These are phyloP conservation scores for Sarcodon aspratus DNA, from an alignment of 768 basidiomycete genomes.

Conservation along the genomic window DNA sequence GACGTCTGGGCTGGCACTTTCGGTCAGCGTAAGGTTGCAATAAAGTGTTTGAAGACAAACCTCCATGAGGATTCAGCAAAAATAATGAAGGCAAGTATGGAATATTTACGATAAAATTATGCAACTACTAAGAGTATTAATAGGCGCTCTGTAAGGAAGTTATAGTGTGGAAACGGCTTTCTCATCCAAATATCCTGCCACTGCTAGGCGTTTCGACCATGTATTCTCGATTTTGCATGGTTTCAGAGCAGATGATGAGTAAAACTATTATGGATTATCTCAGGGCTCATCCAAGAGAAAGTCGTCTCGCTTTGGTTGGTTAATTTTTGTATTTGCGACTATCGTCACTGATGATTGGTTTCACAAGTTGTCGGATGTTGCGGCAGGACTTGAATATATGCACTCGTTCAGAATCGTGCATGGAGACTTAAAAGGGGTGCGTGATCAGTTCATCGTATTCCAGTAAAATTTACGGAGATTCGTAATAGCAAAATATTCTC, in stretches of 20 bases:
- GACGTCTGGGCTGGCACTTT: not conserved
- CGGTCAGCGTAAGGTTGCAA: not conserved
- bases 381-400: constrained; percentile 3
- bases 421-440: constrained; percentile 4
- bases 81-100: not conserved
- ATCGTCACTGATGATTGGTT: not conserved
- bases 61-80: not conserved
- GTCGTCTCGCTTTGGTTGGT: not conserved
- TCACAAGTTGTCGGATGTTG: constrained; percentile 1
- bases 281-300: not conserved
- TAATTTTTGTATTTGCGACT: not conserved
- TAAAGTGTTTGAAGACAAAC: not conserved
- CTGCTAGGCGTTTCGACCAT: not conserved
- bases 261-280: constrained; percentile 2
- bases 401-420: constrained; percentile 2
- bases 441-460: not conserved
- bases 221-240: not conserved
- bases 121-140: too few species aligned
- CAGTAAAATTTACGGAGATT: not conserved
- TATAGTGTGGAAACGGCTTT: not conserved
- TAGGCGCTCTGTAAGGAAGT: not conserved
- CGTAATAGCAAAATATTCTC: constrained; percentile 3
- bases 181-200: not conserved
- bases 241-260: constrained; percentile 2
- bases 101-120: not conserved